Percentiles rank a stretch among this genome's conserved stretches.
phyloP scores from a whole-genome alignment of 2,329 filamentous ascomycete species.

The Sclerotinia spermophila region DNA sequence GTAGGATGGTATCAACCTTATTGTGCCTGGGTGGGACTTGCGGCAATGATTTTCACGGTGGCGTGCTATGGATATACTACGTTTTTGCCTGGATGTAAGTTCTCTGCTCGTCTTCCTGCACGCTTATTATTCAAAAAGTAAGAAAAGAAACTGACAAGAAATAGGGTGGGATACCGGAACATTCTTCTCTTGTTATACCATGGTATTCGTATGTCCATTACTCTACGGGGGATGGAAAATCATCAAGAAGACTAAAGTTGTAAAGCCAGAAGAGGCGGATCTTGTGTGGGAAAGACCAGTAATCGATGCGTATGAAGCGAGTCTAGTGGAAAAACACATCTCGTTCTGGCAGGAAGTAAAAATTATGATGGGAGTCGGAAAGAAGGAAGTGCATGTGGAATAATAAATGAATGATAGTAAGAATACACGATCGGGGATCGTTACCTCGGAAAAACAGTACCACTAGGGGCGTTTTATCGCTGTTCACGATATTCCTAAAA shows the following conservation, averaged over 20 bases:
- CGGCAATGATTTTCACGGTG: slow-evolving; percentile 62
- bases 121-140: not conserved
- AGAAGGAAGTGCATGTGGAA: slow-evolving; percentile 23
- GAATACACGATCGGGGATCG: not conserved
- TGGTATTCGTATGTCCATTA: slow-evolving; percentile 57
- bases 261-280: slow-evolving; percentile 51
- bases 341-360: slow-evolving; percentile 29
- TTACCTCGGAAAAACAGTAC: not conserved
- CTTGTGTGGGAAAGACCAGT: slow-evolving; percentile 38
- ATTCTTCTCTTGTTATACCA: slow-evolving; percentile 70
- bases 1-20: slow-evolving; percentile 59
- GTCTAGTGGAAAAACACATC: slow-evolving; percentile 22
- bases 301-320: slow-evolving; percentile 32
- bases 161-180: slow-evolving; percentile 58
- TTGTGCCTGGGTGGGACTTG: slow-evolving; percentile 56
- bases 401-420: slow-evolving; percentile 21
- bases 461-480: not conserved
- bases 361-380: slow-evolving; percentile 27
- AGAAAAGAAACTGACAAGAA: not conserved
- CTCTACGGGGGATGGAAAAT: slow-evolving; percentile 69
- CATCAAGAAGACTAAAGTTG: slow-evolving; percentile 54
- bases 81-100: slow-evolving; percentile 55
- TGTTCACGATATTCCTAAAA: not conserved
- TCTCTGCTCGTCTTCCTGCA: not conserved
- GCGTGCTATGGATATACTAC: slow-evolving; percentile 72